Evolutionary conservation across 164 flowering plant species (phyloP).

Genomic region (Tetracentron sinense): DNA sequence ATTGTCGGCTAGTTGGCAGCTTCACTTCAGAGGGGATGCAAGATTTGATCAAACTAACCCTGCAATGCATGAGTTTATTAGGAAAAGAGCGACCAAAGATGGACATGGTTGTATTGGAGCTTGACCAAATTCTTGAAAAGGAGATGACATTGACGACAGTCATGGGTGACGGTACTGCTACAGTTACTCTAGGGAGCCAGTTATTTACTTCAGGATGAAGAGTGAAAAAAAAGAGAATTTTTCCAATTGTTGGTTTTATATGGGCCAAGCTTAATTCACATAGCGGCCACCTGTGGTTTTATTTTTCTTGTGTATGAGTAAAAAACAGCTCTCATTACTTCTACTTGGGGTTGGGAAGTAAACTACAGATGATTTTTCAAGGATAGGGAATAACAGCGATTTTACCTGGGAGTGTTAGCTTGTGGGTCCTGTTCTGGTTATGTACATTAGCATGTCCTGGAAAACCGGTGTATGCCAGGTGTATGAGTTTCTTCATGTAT

Average conservation of each 20-base stretch:
- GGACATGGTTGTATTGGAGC: slow-evolving; percentile 45
- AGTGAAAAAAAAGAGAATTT: neutral
- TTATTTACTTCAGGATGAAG: slow-evolving; percentile 37
- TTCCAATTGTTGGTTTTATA: slow-evolving; percentile 5
- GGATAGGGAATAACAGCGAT: too few relatives aligned
- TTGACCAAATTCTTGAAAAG: slow-evolving; percentile 51
- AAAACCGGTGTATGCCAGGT: neutral
- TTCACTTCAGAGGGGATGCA: slow-evolving; percentile 57
- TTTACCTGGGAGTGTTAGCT: too few relatives aligned
- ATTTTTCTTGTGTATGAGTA: slow-evolving; percentile 9
- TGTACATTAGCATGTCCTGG: neutral
- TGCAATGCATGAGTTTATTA: slow-evolving; percentile 46
- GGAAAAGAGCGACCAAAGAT: slow-evolving; percentile 46
- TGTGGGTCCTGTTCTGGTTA: neutral
- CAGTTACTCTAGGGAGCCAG: slow-evolving; percentile 54
- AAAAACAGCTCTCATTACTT: neutral
- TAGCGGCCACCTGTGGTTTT: slow-evolving; percentile 1
- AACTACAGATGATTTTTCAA: too few relatives aligned
- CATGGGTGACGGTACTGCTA: slow-evolving; percentile 55
- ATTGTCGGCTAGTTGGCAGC: slow-evolving; percentile 47
- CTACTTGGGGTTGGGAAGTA: too few relatives aligned
- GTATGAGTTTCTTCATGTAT: neutral
- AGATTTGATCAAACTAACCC: slow-evolving; percentile 44
- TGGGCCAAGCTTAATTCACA: slow-evolving; percentile 6
- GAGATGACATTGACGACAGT: slow-evolving; percentile 58